phyloP scores from a whole-genome alignment of 805 yeast genomes.

The Metschnikowia arizonensis region DNA sequence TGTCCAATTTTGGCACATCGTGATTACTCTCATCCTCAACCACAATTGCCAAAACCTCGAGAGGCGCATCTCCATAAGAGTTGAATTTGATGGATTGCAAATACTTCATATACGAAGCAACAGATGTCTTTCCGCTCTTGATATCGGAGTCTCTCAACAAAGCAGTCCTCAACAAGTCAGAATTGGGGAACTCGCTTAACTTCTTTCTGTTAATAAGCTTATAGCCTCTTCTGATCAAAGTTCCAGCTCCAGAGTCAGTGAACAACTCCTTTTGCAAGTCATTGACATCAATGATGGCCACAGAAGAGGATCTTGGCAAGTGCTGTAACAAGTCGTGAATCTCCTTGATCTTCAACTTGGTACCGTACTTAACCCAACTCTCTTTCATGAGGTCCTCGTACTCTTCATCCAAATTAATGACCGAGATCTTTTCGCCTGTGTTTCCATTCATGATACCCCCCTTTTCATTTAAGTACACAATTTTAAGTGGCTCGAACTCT shows the following conservation, averaged over 20 bases:
- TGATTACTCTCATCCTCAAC: slow-evolving; percentile 36
- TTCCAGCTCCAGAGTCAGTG: slow-evolving; percentile 99
- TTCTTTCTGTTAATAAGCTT: slow-evolving; percentile 71
- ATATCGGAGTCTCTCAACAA: slow-evolving; percentile 75
- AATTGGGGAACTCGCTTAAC: slow-evolving; percentile 61
- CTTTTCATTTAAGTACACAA: slow-evolving; percentile 93
- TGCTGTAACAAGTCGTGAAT: slow-evolving; percentile 91
- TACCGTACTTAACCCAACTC: slow-evolving; percentile 98
- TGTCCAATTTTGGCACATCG: slow-evolving; percentile 65
- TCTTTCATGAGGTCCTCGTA: slow-evolving; percentile 86
- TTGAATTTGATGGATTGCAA: slow-evolving; percentile 62
- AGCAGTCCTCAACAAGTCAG: slow-evolving; percentile 75
- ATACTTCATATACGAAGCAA: slow-evolving; percentile 74
- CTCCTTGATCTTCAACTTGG: slow-evolving; percentile 94
- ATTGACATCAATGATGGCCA: slow-evolving; percentile 92
- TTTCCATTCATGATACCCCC: slow-evolving; percentile 95
- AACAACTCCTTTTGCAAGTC: slow-evolving; percentile 95
- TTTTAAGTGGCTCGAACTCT: slow-evolving; percentile 93
- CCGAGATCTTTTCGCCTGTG: slow-evolving; percentile 84
- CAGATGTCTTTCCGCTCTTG: slow-evolving; percentile 63
- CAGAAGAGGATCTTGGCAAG: slow-evolving; percentile 95
- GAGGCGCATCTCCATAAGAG: slow-evolving; percentile 92
- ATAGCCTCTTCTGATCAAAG: slow-evolving; percentile 95
- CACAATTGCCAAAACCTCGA: slow-evolving; percentile 90
- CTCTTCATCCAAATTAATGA: slow-evolving; percentile 93